These are phyloP conservation scores for Xenoacremonium recifei DNA, from an alignment of 2,329 filamentous ascomycete genomes.

Conservation along the genomic window DNA sequence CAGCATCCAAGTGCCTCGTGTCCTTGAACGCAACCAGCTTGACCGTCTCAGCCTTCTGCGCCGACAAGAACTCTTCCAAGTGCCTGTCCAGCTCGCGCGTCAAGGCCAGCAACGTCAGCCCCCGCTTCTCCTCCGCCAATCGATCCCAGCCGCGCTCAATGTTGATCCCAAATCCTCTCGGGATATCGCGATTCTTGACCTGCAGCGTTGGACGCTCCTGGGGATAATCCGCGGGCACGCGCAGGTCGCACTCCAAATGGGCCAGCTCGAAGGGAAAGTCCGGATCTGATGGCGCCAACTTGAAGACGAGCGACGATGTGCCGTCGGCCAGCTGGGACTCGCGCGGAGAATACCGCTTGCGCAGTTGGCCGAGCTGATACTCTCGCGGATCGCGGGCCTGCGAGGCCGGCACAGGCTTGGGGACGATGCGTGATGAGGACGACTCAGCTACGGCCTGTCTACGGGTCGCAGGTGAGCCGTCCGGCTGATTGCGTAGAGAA, in stretches of 20 bases:
- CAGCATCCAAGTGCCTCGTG: constrained; percentile 42
- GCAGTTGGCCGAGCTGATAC: constrained; percentile 74
- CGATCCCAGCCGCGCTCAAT: constrained; percentile 72
- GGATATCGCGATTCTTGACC: constrained; percentile 68
- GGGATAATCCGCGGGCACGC: constrained; percentile 65
- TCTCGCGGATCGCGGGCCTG: constrained; percentile 67
- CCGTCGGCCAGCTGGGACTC: constrained; percentile 44
- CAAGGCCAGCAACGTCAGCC: constrained; percentile 61
- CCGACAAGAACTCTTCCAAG: constrained; percentile 67
- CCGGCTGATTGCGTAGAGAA: constrained; percentile 30
- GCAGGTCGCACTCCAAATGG: constrained; percentile 64
- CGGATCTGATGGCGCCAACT: constrained; percentile 71
- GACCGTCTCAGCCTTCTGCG: constrained; percentile 69
- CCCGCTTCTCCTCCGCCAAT: constrained; percentile 55
- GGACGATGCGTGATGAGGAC: constrained; percentile 50
- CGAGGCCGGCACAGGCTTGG: constrained; percentile 63
- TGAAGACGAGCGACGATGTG: constrained; percentile 60
- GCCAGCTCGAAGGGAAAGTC: constrained; percentile 80
- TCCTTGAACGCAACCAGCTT: constrained; percentile 65
- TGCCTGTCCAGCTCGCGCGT: constrained; percentile 71
- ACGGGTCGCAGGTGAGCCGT: constrained; percentile 30
- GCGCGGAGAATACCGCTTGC: constrained; percentile 59
- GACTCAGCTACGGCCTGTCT: constrained; percentile 48
- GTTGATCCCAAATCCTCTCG: constrained; percentile 71
- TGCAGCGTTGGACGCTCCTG: constrained; percentile 54